phyloP scores from a whole-genome alignment of 2,329 filamentous ascomycete genomes.

The Trichoderma sp. region DNA sequence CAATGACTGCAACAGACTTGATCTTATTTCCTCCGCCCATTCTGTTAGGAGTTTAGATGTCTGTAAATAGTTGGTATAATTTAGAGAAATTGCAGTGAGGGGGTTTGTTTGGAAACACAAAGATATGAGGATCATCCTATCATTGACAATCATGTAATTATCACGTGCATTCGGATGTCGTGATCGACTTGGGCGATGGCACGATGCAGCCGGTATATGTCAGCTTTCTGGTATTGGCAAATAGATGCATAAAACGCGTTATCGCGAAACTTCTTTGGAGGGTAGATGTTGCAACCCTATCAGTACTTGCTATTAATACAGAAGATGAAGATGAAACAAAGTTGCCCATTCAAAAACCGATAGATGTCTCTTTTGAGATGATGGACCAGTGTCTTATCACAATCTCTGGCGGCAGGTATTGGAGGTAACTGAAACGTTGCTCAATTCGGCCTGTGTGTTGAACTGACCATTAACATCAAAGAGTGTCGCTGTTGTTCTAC shows the following conservation, averaged over 20 bases:
- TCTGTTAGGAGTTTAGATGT: background rate
- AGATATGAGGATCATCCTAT: background rate
- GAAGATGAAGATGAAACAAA: background rate
- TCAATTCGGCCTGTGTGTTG: background rate
- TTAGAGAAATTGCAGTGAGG: background rate
- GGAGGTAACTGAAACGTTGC: background rate
- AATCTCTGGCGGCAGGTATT: no score
- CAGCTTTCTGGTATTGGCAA: constrained; percentile 2
- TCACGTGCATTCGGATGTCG: constrained; percentile 18
- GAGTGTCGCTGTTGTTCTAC: background rate
- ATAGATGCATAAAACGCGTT: constrained; percentile 8
- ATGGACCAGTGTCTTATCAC: background rate
- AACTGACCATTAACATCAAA: background rate
- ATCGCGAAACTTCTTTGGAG: background rate
- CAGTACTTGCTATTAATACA: background rate
- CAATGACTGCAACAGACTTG: constrained; percentile 19
- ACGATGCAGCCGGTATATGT: constrained; percentile 2
- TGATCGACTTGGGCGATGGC: constrained; percentile 17
- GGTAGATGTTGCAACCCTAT: background rate
- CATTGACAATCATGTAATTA: background rate
- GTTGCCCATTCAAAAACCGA: background rate
- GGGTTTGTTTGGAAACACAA: background rate
- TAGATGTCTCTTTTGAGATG: background rate
- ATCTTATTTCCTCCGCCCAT: constrained; percentile 19
- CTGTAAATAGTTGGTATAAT: background rate